Base-by-base conservation (phyloP, 345 rosid genomes). In the Ceriops tagal region DNA sequence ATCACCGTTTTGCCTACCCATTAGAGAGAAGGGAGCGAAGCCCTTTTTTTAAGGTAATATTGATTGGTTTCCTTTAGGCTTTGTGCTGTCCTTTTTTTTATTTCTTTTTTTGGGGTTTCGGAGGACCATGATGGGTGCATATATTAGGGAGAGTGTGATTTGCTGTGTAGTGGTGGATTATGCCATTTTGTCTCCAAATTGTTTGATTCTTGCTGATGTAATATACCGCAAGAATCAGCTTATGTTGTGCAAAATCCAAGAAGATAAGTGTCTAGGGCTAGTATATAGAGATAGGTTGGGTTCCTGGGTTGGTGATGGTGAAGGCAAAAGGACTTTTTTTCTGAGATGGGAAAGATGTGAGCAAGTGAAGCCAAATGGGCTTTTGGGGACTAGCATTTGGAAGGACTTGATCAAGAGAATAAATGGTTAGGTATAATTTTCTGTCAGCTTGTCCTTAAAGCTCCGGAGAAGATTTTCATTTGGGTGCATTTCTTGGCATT, bases 1-100 rank as follows among this genome's bases (percentile, higher is more conserved):
- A 61, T 85, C 82, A 35, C 76, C 71, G 58, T 75, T 76, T 73
- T 83, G 75, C 79, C 81, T 83, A 43, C 89, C 83, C 93, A 86
- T 89, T 28, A 19, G 21, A 34, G 64, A 35, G 60, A 59, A 16
- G 27, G 59, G 16, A 26, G 0, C 22, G 37, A 21, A 1, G 27
- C 15, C 2, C 24, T 9, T 28, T 15, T 27, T 24, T 13, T 20
- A 13, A 47, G 26, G 13, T 35, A 6, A 7, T 53, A 8, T 5
- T 21, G 5, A 27, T 19, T 43, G 64, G 21, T 43, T 56, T 53
- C 26, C 58, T 53, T 13, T 27, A 9, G 49, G 49, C 5, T 15
- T 9, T 43, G 30, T 28, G 30, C 3, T 28, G 30, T 28, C 3
- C 0, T 15, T 43, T 13, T 43, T 13, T 8, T 34, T 34, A 6